Percentiles rank a stretch among this genome's conserved stretches.
Evolutionary conservation across 1,139 yeast species (phyloP).

Genomic region (Scheffersomyces parashehatae): DNA sequence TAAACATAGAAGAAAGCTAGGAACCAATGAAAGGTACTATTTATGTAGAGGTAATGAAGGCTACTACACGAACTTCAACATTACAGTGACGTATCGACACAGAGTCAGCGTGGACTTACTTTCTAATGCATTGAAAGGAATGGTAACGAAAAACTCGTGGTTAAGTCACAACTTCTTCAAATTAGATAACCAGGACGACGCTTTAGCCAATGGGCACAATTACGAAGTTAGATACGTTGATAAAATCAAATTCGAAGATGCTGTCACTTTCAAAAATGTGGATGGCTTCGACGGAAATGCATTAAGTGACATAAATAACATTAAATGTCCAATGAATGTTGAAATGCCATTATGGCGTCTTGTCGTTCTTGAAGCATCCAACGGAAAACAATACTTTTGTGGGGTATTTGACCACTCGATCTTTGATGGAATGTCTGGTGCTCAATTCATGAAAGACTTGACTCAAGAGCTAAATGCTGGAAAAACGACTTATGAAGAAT

Average conservation of each 20-base stretch:
- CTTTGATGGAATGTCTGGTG: conserved; percentile 14
- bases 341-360: conserved; percentile 11
- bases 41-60: conserved; percentile 4
- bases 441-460: conserved; percentile 13
- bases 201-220: not conserved
- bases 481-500: conserved; percentile 1
- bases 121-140: conserved; percentile 4
- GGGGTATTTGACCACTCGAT: conserved; percentile 13
- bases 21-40: conserved; percentile 6
- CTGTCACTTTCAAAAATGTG: not conserved
- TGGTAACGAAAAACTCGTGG: conserved; percentile 4
- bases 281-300: conserved; percentile 1
- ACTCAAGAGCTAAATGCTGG: conserved; percentile 7
- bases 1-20: conserved; percentile 4
- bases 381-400: conserved; percentile 8
- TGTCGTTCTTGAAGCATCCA: conserved; percentile 5
- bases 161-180: conserved; percentile 3
- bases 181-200: not conserved
- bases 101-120: not conserved
- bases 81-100: conserved; percentile 2
- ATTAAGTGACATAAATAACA: conserved; percentile 1
- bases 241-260: not conserved
- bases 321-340: conserved; percentile 3
- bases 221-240: not conserved
- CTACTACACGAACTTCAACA: conserved; percentile 7